Conservation (phyloP, 257 asterid species). For the Solanum virginianum region DNA sequence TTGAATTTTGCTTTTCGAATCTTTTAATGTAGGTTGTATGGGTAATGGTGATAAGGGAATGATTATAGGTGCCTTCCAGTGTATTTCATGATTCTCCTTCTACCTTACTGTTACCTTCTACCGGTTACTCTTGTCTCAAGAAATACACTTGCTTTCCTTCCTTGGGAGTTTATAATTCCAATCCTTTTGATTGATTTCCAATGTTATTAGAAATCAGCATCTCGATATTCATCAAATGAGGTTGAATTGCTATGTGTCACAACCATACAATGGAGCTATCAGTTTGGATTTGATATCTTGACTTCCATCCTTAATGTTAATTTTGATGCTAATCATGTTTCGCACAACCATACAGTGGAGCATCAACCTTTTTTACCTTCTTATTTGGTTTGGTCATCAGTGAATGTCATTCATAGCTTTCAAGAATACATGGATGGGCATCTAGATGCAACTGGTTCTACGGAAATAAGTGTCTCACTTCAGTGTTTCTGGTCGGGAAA, state of each 20-base stretch:
- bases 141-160: background rate
- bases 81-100: background rate
- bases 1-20: background rate
- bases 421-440: background rate
- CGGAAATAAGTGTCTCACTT: background rate
- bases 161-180: no score
- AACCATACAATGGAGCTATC: background rate
- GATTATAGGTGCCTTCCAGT: background rate
- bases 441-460: background rate
- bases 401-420: background rate
- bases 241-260: no score
- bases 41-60: background rate
- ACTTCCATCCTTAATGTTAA: background rate
- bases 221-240: no score
- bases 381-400: background rate
- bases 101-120: background rate
- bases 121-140: background rate
- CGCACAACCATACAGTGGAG: background rate
- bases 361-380: background rate
- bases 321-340: background rate
- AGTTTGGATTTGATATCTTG: background rate
- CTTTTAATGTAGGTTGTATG: background rate
- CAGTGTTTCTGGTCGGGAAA: background rate
- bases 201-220: background rate
- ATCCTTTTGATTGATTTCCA: background rate